Evolutionary conservation across 2,329 filamentous ascomycete species (phyloP).

Genomic region (Ilyonectria destructans): DNA sequence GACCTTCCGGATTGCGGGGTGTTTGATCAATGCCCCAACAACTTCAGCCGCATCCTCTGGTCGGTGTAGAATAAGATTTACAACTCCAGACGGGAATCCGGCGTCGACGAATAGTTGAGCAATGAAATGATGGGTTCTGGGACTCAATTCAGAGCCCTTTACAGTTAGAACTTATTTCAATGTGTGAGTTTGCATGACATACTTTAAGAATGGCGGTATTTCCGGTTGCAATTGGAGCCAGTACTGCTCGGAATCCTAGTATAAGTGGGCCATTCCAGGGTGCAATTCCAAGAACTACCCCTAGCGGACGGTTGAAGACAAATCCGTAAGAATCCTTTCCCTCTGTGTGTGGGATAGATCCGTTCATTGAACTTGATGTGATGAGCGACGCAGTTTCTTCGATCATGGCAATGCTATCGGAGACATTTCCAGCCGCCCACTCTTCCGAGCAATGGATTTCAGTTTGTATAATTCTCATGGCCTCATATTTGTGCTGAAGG

Average conservation of each 20-base stretch:
- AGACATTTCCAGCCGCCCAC: slow-evolving; percentile 10
- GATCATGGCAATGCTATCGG: slow-evolving; percentile 7
- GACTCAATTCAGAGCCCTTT: slow-evolving; percentile 51
- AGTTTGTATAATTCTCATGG: neutral
- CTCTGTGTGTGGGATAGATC: neutral
- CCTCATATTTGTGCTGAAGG: neutral
- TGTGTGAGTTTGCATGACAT: neutral
- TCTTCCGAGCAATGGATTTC: slow-evolving; percentile 23
- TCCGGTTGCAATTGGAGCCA: slow-evolving; percentile 41
- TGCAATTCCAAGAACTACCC: slow-evolving; percentile 49
- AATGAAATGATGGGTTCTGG: slow-evolving; percentile 50
- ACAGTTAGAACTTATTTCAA: neutral
- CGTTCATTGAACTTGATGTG: neutral
- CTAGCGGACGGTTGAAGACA: slow-evolving; percentile 41
- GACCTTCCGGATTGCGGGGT: slow-evolving; percentile 54
- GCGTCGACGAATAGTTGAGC: slow-evolving; percentile 55
- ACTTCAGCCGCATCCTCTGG: slow-evolving; percentile 52
- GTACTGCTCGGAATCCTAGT: slow-evolving; percentile 44
- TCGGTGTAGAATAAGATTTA: slow-evolving; percentile 55
- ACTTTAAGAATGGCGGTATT: slow-evolving; percentile 48
- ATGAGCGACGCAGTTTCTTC: slow-evolving; percentile 13
- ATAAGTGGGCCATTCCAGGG: slow-evolving; percentile 49
- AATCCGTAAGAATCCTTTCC: slow-evolving; percentile 13
- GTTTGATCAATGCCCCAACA: slow-evolving; percentile 54
- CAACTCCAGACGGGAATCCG: slow-evolving; percentile 57